A percentile compares a stretch with the other conserved stretches of the same genome.
These are phyloP conservation scores for Liquidambar formosana DNA, from an alignment of 164 flowering plant species.

Conservation along the genomic window DNA sequence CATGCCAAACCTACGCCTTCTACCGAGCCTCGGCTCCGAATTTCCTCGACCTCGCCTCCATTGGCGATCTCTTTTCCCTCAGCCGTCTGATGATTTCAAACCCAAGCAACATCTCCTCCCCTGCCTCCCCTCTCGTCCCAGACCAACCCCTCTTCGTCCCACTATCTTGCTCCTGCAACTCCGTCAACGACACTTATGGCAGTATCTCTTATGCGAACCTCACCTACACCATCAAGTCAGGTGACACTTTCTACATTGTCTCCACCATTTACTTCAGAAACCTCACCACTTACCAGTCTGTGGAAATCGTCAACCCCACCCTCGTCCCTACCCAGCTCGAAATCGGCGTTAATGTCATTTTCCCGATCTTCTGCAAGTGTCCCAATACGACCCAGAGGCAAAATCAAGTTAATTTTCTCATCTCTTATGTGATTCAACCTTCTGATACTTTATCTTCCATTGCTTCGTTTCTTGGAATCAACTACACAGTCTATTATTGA, in stretches of 20 bases:
- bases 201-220: constrained; percentile 53
- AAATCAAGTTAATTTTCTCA: constrained; percentile 39
- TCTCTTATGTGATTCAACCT: constrained; percentile 72
- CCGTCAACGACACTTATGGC: constrained; percentile 14
- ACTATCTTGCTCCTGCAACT: constrained; percentile 63
- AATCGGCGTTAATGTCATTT: constrained; percentile 42
- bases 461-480: constrained; percentile 49
- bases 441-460: constrained; percentile 50
- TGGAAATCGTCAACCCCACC: constrained; percentile 62
- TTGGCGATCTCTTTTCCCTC: constrained; percentile 72
- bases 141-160: constrained; percentile 73
- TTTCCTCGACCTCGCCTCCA: constrained; percentile 58
- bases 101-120: constrained; percentile 71
- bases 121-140: constrained; percentile 47
- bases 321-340: constrained; percentile 47
- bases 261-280: constrained; percentile 54
- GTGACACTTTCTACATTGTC: constrained; percentile 61
- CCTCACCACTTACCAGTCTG: constrained; percentile 76
- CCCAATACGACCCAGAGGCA: constrained; percentile 45
- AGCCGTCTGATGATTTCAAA: constrained; percentile 64
- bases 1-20: constrained; percentile 68
- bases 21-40: constrained; percentile 59
- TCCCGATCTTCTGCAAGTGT: constrained; percentile 86
- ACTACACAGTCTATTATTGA: constrained; percentile 29
- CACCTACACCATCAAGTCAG: constrained; percentile 48